Evolutionary conservation across 2,329 filamentous ascomycete genomes (phyloP).

Genomic region (Paecilomyces dactylethromorphus): DNA sequence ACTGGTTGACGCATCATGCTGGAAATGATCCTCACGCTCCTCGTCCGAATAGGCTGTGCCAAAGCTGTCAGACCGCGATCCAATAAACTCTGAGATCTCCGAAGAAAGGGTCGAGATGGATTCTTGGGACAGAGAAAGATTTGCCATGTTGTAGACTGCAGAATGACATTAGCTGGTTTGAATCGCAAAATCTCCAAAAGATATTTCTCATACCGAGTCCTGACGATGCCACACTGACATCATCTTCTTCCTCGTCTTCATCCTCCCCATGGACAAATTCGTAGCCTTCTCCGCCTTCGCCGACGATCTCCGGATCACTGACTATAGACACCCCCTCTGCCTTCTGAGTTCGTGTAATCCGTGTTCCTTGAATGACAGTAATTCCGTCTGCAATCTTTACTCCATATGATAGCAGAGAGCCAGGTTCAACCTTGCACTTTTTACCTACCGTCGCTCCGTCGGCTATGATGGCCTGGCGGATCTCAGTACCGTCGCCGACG

Average conservation of each 20-base stretch:
- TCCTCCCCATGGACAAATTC: constrained; percentile 62
- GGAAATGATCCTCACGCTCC: constrained; percentile 60
- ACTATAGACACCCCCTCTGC: constrained; percentile 36
- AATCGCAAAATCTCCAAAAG: neutral
- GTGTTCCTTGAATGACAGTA: constrained; percentile 32
- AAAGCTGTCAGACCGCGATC: constrained; percentile 64
- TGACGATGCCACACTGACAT: constrained; percentile 53
- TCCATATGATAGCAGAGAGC: constrained; percentile 72
- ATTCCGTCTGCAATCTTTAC: constrained; percentile 63
- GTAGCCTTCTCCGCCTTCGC: constrained; percentile 53
- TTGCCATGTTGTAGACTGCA: constrained; percentile 46
- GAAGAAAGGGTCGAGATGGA: constrained; percentile 62
- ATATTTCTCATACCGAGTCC: constrained; percentile 24
- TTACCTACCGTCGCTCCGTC: constrained; percentile 65
- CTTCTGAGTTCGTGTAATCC: constrained; percentile 40
- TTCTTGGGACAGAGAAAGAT: constrained; percentile 39
- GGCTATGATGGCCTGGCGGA: constrained; percentile 71
- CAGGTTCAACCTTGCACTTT: constrained; percentile 61
- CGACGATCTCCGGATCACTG: constrained; percentile 50
- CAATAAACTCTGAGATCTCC: constrained; percentile 38
- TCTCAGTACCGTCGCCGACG: constrained; percentile 66
- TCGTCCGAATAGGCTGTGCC: constrained; percentile 65
- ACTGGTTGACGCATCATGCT: constrained; percentile 77
- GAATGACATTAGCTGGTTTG: constrained; percentile 7
- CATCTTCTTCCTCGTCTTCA: constrained; percentile 59